Base-by-base conservation (phyloP, 768 basidiomycete species). In the Neoboletus brunneissimus region DNA sequence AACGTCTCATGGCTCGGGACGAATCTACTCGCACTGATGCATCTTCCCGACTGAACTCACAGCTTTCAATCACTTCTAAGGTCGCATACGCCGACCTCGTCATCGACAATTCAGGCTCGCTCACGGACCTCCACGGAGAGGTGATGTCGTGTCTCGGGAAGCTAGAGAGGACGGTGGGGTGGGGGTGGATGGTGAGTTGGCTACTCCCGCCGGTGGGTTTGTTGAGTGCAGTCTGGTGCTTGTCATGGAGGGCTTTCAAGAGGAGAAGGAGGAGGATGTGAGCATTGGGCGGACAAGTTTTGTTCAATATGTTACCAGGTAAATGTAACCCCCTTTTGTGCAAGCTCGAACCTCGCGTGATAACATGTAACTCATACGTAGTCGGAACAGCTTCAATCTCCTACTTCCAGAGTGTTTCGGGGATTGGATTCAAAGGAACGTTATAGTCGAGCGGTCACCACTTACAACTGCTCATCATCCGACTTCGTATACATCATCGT, bases 91-190 rank as follows among this genome's bases (percentile, higher is more conserved):
- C 94, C 4, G 92, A 95, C 67, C 67, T 84, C 50, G 85, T 97
- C 48, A 68, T 98, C 32, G 94, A 98, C 73, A 98, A 98, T 69
- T 91, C 91, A 7, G 92, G 93, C 1, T 77, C 87, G 0, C 74
- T 76, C 9, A 70, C 79, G 35, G 92, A 94, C 55, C 76, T 98
- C 11, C 77, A 86, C 35, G 79, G 79, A 25, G 66, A 73, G 31
- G 64, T 67, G 43, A 60, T 57, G 72, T 53, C 56, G 57, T 70
- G 89, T 68, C 58, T 85, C 9, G 65, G 66, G 43, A 69, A 66
- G 49, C 57, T 84, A 10, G 74, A 79, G 49, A 75, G 73, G 38
- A 73, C 78, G 18, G 78, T 73, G 0, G 83, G 86, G 10, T 81
- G 81, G 79, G 65, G 69, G 5, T 88, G 87, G 86, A 65, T 79